phyloP scores from a whole-genome alignment of 2,329 filamentous ascomycete genomes.

The Lojkania enalia region DNA sequence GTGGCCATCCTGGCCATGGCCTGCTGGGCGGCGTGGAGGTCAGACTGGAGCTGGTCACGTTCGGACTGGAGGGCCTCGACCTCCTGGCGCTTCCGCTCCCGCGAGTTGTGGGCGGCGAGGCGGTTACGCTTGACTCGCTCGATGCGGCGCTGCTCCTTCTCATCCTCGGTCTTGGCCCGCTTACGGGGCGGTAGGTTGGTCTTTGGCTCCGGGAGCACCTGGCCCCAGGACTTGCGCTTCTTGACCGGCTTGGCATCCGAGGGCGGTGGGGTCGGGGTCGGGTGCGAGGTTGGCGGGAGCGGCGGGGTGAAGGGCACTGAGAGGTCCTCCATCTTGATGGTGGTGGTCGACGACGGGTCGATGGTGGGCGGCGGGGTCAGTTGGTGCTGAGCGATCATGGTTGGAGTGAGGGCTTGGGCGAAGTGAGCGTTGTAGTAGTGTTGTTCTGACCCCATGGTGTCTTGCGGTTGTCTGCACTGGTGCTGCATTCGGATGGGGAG shows the following conservation, averaged over 20 bases:
- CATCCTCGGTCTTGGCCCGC: conserved; percentile 97
- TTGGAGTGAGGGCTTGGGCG: conserved; percentile 16
- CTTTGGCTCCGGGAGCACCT: conserved; percentile 94
- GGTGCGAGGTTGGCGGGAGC: conserved; percentile 19
- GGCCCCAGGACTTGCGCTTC: conserved; percentile 98
- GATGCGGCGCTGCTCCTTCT: conserved; percentile 97
- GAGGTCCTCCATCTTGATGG: conserved; percentile 50
- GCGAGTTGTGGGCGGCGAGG: conserved; percentile 91
- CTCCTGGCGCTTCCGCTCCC: conserved; percentile 88
- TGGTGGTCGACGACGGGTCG: conserved; percentile 29
- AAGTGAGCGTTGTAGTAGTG: conserved; percentile 27
- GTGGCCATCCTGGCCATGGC: conserved; percentile 55
- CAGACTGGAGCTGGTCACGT: conserved; percentile 65
- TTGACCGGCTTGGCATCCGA: conserved; percentile 66
- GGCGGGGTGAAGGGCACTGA: conserved; percentile 29
- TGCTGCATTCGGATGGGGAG: conserved; percentile 27
- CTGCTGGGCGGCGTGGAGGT: conserved; percentile 61
- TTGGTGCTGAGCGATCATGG: conserved; percentile 23
- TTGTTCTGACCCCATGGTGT: conserved; percentile 34
- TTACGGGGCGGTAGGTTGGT: conserved; percentile 94
- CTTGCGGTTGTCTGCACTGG: conserved; percentile 22
- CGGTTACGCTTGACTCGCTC: conserved; percentile 97
- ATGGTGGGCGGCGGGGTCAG: conserved; percentile 24
- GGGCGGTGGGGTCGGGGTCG: conserved; percentile 17
- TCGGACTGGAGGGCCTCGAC: conserved; percentile 78